phyloP scores from a whole-genome alignment of 140 eudicot species.

The Oenanthe javanica region DNA sequence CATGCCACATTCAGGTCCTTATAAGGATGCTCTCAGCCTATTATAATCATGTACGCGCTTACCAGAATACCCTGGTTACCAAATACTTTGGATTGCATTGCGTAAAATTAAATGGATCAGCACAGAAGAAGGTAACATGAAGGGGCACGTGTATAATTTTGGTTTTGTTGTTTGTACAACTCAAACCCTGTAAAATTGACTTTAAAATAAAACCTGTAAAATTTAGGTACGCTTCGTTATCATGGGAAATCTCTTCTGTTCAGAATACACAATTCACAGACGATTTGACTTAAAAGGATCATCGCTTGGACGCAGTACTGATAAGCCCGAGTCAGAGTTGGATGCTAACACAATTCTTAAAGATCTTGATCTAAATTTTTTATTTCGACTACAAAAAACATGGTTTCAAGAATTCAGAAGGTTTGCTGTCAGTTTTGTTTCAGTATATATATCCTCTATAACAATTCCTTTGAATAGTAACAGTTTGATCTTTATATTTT shows the following conservation, averaged over 20 bases:
- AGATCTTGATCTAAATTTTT: slow-evolving; percentile 93
- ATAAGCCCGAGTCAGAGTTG: slow-evolving; percentile 86
- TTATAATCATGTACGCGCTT: slow-evolving; percentile 74
- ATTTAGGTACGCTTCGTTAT: slow-evolving; percentile 82
- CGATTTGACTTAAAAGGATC: slow-evolving; percentile 97
- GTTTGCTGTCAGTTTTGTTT: slow-evolving; percentile 20
- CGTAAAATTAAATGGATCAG: slow-evolving; percentile 77
- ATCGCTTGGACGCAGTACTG: slow-evolving; percentile 85
- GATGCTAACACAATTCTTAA: slow-evolving; percentile 84
- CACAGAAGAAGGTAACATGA: slow-evolving; percentile 73
- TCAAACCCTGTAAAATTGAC: too few species aligned
- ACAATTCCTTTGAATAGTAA: not conserved
- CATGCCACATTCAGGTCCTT: slow-evolving; percentile 46
- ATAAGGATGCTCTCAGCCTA: slow-evolving; percentile 88
- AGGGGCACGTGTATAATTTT: too few species aligned
- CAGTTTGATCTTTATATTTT: not conserved
- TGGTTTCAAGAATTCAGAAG: slow-evolving; percentile 91
- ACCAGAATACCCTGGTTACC: slow-evolving; percentile 80
- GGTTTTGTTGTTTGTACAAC: not conserved
- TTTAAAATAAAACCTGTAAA: not conserved
- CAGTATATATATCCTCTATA: not conserved
- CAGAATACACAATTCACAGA: slow-evolving; percentile 63
- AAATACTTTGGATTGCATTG: slow-evolving; percentile 87
- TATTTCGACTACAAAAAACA: slow-evolving; percentile 65
- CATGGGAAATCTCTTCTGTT: slow-evolving; percentile 89